Percentiles rank a stretch among this genome's conserved stretches.
Evolutionary conservation across 208 protist genomes (phyloP).

Genomic region (Jaenimonas drosophilae): DNA sequence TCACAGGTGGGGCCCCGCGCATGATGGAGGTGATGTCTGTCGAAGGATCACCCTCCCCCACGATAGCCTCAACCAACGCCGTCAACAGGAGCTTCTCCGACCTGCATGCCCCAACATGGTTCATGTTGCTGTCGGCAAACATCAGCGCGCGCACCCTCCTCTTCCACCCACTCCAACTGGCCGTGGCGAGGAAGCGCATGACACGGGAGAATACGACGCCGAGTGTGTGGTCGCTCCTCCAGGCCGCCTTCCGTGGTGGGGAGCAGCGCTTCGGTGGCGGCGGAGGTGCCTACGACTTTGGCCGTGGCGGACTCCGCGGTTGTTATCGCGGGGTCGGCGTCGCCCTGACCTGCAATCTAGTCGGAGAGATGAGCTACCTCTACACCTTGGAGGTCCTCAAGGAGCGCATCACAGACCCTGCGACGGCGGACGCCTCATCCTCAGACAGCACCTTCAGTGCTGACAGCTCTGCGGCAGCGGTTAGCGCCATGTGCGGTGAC

Average conservation of each 20-base stretch:
- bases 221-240: constrained; percentile 27
- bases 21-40: no score
- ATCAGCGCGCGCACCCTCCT: constrained; percentile 56
- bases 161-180: constrained; percentile 71
- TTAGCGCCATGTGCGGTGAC: constrained; percentile 67
- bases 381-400: constrained; percentile 65
- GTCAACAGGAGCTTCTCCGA: constrained; percentile 70
- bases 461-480: constrained; percentile 38
- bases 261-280: background rate
- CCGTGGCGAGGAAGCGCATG: constrained; percentile 70
- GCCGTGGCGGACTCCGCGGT: constrained; percentile 41
- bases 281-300: constrained; percentile 15
- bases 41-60: no score
- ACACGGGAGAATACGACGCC: constrained; percentile 44
- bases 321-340: constrained; percentile 68
- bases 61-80: no score
- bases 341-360: constrained; percentile 52
- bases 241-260: constrained; percentile 43
- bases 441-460: constrained; percentile 12
- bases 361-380: constrained; percentile 68
- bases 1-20: no score
- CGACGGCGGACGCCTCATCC: no score
- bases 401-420: constrained; percentile 43
- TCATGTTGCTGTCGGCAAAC: constrained; percentile 50
- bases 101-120: constrained; percentile 72